Base-by-base conservation (phyloP, 371 early-diverging fungal species). In the Mucor sp. region DNA sequence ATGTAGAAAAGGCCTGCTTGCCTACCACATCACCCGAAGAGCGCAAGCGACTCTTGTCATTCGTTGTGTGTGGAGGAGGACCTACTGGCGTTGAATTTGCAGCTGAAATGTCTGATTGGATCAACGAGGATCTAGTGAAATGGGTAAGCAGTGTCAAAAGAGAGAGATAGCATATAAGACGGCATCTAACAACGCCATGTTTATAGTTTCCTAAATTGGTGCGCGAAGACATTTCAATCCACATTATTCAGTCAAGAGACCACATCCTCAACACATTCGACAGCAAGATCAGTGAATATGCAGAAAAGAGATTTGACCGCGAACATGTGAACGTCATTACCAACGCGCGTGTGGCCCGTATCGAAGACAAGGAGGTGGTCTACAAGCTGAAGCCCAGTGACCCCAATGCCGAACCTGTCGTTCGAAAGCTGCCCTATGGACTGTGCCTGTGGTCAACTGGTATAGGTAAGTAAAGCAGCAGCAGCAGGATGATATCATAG, bases 371-470 rank as follows among this genome's bases (percentile, higher is more conserved):
- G 11, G 59, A 76, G n/a, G 80, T 90, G 30, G 60, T 79, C 1
- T 89, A 82, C 74, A 81, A 77, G 47, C 63, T 79, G 12, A 85
- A 84, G 58, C 48, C 72, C 7, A 61, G 17, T 7, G 74, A 66
- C 23, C 25, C 59, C 5, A 62, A 66, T 23, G 62, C 68, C 11
- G 63, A 73, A 21, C 37, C 56, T 50, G 61, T 58, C 6, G 19
- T 33, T 17, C 41, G 65, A 41, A 78, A 80, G 47, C 69, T 89
- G 0, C 88, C 91, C 19, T 90, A 84, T 68, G 94, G 94, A 3
- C 73, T 94, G 41, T 86, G 91, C 64, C 77, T 96, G 41, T 96
- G 96, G 96, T 87, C 93, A 6, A 94, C 96, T 2, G 96, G 96
- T 23, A 83, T 94, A 37, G 87, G 87, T 66, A 83, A 79, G 19